A percentile compares a stretch with the other conserved stretches of the same genome.
phyloP scores from a whole-genome alignment of 23 red algal species.

The Gracilariopsis chorda region DNA sequence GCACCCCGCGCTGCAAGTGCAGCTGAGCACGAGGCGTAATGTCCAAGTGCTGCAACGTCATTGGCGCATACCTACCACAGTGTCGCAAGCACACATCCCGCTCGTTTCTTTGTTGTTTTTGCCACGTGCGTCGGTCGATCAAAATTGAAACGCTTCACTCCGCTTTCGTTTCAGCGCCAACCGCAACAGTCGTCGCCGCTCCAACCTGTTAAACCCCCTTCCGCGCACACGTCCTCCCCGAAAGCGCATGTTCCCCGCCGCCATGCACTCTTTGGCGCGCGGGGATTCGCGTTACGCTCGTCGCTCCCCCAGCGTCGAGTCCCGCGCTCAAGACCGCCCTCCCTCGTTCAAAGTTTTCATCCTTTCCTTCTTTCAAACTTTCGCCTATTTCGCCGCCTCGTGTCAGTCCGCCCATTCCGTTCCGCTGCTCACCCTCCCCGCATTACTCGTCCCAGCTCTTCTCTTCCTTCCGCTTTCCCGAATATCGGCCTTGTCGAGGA shows the following conservation, averaged over 20 bases:
- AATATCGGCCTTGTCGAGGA: not conserved
- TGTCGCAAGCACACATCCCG: too few relatives aligned
- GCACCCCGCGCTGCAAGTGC: too few relatives aligned
- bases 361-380: not conserved
- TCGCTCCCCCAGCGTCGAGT: conserved; percentile 28
- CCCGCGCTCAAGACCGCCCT: not conserved
- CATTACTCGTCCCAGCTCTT: not conserved
- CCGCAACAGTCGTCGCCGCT: not conserved
- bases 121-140: not conserved
- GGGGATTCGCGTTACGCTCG: conserved; percentile 43
- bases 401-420: not conserved
- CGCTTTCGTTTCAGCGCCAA: too few relatives aligned
- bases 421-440: not conserved
- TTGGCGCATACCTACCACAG: too few relatives aligned
- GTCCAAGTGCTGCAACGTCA: too few relatives aligned
- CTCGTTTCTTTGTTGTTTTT: not conserved
- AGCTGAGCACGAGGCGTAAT: too few relatives aligned
- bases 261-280: conserved; percentile 62
- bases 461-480: not conserved
- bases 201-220: not conserved
- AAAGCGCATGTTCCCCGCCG: not conserved
- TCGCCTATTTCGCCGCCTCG: not conserved
- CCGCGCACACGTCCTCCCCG: not conserved
- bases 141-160: not conserved
- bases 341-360: conserved; percentile 1